A percentile compares a stretch with the other conserved stretches of the same genome.
Evolutionary conservation across 805 yeast genomes (phyloP).

Genomic region (Cyberlindnera lachancei): DNA sequence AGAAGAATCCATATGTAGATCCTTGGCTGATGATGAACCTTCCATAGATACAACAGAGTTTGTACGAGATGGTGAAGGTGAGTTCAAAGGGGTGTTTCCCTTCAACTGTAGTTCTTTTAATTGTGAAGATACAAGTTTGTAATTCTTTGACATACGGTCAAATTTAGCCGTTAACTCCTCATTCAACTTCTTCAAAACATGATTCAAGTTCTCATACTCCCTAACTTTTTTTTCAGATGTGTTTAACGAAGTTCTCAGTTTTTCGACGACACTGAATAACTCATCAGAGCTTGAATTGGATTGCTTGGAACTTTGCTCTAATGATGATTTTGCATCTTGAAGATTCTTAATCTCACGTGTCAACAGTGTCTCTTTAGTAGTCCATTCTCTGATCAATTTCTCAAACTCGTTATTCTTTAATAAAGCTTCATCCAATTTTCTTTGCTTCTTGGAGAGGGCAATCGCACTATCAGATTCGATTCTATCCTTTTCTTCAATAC

Average conservation of each 20-base stretch:
- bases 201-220: constrained; percentile 48
- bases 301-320: constrained; percentile 22
- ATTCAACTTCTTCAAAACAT: constrained; percentile 48
- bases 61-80: constrained; percentile 29
- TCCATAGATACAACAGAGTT: constrained; percentile 26
- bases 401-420: constrained; percentile 35
- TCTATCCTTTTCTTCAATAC: constrained; percentile 54
- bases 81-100: constrained; percentile 10
- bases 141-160: constrained; percentile 63
- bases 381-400: constrained; percentile 27
- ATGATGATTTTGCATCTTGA: constrained; percentile 22
- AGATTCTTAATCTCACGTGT: constrained; percentile 25
- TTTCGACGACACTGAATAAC: constrained; percentile 26
- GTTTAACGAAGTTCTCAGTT: constrained; percentile 47
- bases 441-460: constrained; percentile 44
- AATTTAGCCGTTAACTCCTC: constrained; percentile 63
- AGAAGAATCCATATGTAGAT: background rate
- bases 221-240: constrained; percentile 42
- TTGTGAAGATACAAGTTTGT: constrained; percentile 48
- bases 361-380: constrained; percentile 28
- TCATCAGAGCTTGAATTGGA: constrained; percentile 25
- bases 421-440: constrained; percentile 60
- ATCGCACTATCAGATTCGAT: constrained; percentile 46
- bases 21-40: background rate
- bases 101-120: constrained; percentile 28